A percentile compares a stretch with the other conserved stretches of the same genome.
phyloP scores from a whole-genome alignment of 805 yeast genomes.

The Pichia insulana region DNA sequence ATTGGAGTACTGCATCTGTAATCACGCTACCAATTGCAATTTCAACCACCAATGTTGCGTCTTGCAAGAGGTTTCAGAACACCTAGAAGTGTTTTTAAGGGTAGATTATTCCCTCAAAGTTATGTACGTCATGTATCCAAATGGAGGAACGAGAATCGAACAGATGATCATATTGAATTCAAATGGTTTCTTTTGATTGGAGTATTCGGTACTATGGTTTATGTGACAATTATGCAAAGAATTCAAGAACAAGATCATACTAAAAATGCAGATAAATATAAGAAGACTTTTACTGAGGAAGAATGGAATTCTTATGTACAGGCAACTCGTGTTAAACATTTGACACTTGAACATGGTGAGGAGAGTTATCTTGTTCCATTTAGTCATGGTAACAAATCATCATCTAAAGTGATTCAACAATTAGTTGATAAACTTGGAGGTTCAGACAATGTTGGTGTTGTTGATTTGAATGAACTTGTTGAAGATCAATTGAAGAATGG shows the following conservation, averaged over 20 bases:
- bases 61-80: not conserved
- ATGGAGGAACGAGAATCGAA: constrained; percentile 8
- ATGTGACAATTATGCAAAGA: constrained; percentile 24
- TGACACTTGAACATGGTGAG: constrained; percentile 19
- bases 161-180: constrained; percentile 12
- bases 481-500: constrained; percentile 34
- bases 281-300: constrained; percentile 37
- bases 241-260: constrained; percentile 27
- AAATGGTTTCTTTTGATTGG: constrained; percentile 28
- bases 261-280: constrained; percentile 23
- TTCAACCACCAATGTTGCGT: no score
- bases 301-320: constrained; percentile 38
- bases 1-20: no score
- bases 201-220: constrained; percentile 37
- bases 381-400: constrained; percentile 12
- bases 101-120: not conserved
- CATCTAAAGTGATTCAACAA: constrained; percentile 9
- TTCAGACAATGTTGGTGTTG: constrained; percentile 25
- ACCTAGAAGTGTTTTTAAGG: not conserved
- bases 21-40: no score
- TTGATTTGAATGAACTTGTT: constrained; percentile 45
- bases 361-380: constrained; percentile 26
- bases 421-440: constrained; percentile 14
- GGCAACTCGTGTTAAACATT: constrained; percentile 24
- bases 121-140: constrained; percentile 1